Conservation (phyloP, 2,329 filamentous ascomycete genomes). For the Colletotrichum lentis region DNA sequence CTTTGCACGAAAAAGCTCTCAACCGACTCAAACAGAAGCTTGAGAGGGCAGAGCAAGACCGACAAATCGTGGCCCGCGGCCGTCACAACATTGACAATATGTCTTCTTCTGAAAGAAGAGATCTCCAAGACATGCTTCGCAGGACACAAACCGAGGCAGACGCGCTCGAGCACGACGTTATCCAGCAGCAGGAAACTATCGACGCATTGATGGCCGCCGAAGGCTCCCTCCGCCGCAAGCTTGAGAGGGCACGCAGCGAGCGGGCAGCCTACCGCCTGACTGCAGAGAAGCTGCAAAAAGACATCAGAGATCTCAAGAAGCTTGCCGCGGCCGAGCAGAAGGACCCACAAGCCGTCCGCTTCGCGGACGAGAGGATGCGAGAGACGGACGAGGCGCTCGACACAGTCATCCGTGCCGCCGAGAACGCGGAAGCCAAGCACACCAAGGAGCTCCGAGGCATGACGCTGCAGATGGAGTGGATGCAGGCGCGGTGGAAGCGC, state of each 20-base stretch:
- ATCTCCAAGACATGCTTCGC: slow-evolving; percentile 68
- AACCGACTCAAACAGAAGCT: slow-evolving; percentile 58
- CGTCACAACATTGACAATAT: slow-evolving; percentile 42
- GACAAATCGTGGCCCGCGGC: slow-evolving; percentile 44
- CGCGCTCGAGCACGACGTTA: slow-evolving; percentile 75
- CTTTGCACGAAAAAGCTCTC: slow-evolving; percentile 55
- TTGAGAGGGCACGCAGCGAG: slow-evolving; percentile 75
- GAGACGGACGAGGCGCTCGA: slow-evolving; percentile 63
- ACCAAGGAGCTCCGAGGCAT: slow-evolving; percentile 81
- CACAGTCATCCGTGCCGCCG: slow-evolving; percentile 65
- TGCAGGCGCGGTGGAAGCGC: slow-evolving; percentile 80
- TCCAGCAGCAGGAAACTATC: slow-evolving; percentile 73
- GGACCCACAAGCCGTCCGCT: slow-evolving; percentile 43
- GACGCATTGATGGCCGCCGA: slow-evolving; percentile 65
- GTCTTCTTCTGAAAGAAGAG: slow-evolving; percentile 54
- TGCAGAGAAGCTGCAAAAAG: slow-evolving; percentile 63
- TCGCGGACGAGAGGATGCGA: slow-evolving; percentile 44
- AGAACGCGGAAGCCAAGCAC: slow-evolving; percentile 73
- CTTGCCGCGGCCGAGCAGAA: slow-evolving; percentile 48
- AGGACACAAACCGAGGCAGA: slow-evolving; percentile 71
- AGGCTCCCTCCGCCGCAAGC: slow-evolving; percentile 68
- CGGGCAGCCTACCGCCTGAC: slow-evolving; percentile 63
- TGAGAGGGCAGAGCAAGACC: slow-evolving; percentile 60
- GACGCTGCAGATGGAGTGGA: slow-evolving; percentile 88
- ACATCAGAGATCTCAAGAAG: slow-evolving; percentile 57